Base-by-base conservation (phyloP, 1,284 basidiomycete species). In the Coriolopsis trogii region DNA sequence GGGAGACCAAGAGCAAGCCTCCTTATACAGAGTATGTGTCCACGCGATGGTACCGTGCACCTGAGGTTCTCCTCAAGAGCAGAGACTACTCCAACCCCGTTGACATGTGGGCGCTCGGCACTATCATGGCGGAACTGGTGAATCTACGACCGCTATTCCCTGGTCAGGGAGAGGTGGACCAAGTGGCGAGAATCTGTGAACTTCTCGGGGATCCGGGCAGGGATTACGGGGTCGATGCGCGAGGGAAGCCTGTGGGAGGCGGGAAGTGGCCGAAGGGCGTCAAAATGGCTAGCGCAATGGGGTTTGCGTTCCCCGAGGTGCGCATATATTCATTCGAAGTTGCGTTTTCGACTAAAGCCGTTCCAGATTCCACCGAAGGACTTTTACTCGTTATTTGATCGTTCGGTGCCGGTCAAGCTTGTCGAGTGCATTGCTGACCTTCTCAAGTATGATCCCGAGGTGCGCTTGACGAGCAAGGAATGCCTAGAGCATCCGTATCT, bases 11-110 rank as follows among this genome's bases (percentile, higher is more conserved):
- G 54, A 95, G 92, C 63, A 76, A 80, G 50, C 95, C 97, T 0
- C 97, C 97, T 0, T 99, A 98, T 68, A 98, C 96, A 23, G 96
- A 98, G 74, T 99, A 99, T 67, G 97, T 99, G 23, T 94, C 95
- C 24, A 99, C 97, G 23, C 81, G 97, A 39, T 99, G 97, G 97
- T 99, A 99, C 73, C 91, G 97, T 53, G 97, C 97, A 0, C 97
- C 97, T 13, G 97, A 99, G 70, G 94, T 99, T 3, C 78, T 99
- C 18, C 80, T 99, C 31, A 81, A 94, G 51, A 93, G 93, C 63
- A 82, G 86, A 51, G 89, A 97, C 67, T 99, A 99, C 68, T 95
- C 93, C 15, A 91, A 91, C 61, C 94, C 97, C 0, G 96, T 99
- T 29, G 97, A 99, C 70, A 93, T 98, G 89, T 99, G 97, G 97